Percentiles rank a stretch among this genome's conserved stretches.
Conservation (phyloP, 2,329 filamentous ascomycete species). For the Fusarium sp. region DNA sequence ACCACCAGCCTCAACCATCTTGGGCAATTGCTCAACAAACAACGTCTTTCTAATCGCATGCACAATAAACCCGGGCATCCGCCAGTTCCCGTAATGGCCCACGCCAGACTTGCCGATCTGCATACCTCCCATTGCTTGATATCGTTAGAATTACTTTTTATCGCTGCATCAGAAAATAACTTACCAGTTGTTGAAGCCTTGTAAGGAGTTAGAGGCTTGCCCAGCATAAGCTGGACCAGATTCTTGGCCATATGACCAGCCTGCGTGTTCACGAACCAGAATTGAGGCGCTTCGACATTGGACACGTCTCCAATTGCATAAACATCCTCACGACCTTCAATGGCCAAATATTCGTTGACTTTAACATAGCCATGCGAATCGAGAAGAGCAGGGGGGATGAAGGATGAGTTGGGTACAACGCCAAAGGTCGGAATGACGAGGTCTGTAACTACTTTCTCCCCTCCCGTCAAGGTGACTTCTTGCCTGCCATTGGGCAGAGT, state of each 20-base stretch:
- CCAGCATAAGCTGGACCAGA: neutral
- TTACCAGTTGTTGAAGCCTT: conserved; percentile 1
- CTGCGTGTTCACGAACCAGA: conserved; percentile 2
- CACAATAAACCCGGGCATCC: neutral
- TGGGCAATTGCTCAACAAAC: conserved; percentile 3
- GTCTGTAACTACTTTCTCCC: neutral
- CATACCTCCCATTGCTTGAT: neutral
- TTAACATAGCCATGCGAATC: neutral
- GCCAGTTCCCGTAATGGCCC: conserved; percentile 2
- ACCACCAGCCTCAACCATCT: neutral
- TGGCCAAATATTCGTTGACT: neutral
- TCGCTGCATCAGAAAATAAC: rapidly evolving
- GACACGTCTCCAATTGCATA: conserved; percentile 5
- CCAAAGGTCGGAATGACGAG: conserved; percentile 8
- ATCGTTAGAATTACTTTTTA: neutral
- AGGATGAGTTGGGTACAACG: neutral
- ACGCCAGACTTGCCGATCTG: conserved; percentile 8
- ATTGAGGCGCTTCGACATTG: neutral
- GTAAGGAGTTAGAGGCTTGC: neutral
- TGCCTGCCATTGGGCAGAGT: neutral
- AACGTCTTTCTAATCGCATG: neutral
- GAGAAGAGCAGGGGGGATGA: neutral
- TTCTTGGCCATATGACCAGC: conserved; percentile 8
- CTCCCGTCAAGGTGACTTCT: neutral
- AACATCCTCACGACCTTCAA: neutral